Percentiles rank a stretch among this genome's conserved stretches.
phyloP scores from a whole-genome alignment of 2,329 filamentous ascomycete genomes.

The Aspergillus pseudoviridinutans region DNA sequence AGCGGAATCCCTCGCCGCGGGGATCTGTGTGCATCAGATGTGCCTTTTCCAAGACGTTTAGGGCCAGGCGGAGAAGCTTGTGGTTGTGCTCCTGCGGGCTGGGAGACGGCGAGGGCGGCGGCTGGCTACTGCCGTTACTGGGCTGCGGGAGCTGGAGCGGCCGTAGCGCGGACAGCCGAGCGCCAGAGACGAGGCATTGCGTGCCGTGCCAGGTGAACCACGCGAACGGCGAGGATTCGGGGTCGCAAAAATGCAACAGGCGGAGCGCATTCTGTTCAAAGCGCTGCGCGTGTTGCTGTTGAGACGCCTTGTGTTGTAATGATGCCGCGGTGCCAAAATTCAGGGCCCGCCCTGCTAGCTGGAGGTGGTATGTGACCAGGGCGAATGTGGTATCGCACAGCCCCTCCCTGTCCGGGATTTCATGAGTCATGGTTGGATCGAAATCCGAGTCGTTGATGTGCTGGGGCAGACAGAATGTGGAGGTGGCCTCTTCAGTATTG shows the following conservation, averaged over 20 bases:
- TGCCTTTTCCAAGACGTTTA: constrained; percentile 21
- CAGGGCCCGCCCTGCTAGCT: constrained; percentile 16
- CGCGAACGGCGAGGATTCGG: constrained; percentile 23
- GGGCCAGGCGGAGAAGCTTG: constrained; percentile 4
- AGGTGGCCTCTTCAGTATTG: constrained; percentile 7
- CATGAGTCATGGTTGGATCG: constrained; percentile 9
- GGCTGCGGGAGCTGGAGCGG: constrained; percentile 7
- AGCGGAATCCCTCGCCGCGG: constrained; percentile 28
- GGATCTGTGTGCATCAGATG: constrained; percentile 24
- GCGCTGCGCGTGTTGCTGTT: not conserved
- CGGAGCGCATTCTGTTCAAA: constrained; percentile 16
- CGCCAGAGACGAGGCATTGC: constrained; percentile 18
- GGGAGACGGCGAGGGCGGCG: not conserved
- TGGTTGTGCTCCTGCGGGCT: not conserved
- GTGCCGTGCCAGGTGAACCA: constrained; percentile 28
- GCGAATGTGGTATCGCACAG: constrained; percentile 28
- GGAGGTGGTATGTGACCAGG: constrained; percentile 23
- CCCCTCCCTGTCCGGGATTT: constrained; percentile 13
- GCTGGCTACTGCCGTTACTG: not conserved
- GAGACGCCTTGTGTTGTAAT: not conserved
- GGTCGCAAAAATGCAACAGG: constrained; percentile 27
- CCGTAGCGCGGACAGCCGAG: constrained; percentile 13
- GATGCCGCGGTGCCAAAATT: constrained; percentile 5
- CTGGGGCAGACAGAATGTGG: constrained; percentile 5
- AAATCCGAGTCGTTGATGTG: constrained; percentile 27